Evolutionary conservation across 176 grass and related monocot genomes (phyloP).

Genomic region (Avena eriantha): DNA sequence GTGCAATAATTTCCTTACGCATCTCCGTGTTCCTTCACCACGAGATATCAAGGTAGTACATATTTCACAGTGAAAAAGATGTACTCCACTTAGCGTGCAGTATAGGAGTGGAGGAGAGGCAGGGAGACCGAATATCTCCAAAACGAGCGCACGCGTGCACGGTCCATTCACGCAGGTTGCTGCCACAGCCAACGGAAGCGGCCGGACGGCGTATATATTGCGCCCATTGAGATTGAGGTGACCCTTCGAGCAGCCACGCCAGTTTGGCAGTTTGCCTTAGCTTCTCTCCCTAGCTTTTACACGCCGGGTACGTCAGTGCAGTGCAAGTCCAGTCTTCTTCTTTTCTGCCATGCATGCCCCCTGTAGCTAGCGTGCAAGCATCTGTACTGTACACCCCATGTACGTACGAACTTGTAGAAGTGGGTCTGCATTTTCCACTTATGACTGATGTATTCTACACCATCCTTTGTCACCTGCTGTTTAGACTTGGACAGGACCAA

Average conservation of each 20-base stretch:
- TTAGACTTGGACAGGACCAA: background rate
- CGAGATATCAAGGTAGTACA: background rate
- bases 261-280: conserved; percentile 13
- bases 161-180: conserved; percentile 23
- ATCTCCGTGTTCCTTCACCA: background rate
- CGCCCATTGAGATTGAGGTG: conserved; percentile 10
- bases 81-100: background rate
- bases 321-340: background rate
- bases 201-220: background rate
- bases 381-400: background rate
- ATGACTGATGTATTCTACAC: background rate
- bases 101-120: background rate
- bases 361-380: background rate
- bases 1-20: background rate
- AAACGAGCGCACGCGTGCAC: background rate
- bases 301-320: conserved; percentile 1
- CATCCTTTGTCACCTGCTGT: background rate
- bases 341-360: background rate
- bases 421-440: background rate
- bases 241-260: conserved; percentile 28
- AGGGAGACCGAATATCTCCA: conserved; percentile 2
- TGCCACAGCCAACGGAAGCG: background rate
- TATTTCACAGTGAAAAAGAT: background rate
- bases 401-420: background rate
- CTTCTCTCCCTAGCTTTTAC: conserved; percentile 1